These are phyloP conservation scores for Pythium graminicola DNA, from an alignment of 352 stramenopile genomes.

Conservation along the genomic window DNA sequence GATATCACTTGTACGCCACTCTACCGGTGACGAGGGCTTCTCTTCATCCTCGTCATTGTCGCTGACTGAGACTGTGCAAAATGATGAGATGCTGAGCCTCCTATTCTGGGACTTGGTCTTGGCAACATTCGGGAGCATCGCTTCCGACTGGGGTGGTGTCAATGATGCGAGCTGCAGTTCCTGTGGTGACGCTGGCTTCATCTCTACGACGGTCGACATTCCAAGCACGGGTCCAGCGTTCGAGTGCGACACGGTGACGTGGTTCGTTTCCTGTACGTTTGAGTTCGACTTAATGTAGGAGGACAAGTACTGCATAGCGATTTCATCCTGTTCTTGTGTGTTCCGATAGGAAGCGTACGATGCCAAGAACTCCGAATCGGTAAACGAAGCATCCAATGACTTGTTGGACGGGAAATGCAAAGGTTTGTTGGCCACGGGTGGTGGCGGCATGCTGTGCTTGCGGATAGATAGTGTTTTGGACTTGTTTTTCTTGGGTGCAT, in stretches of 20 bases:
- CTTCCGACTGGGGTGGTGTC: constrained; percentile 3
- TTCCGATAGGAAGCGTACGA: constrained; percentile 15
- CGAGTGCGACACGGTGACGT: constrained; percentile 20
- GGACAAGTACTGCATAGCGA: constrained; percentile 24
- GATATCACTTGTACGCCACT: not conserved
- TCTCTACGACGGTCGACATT: constrained; percentile 17
- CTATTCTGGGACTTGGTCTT: constrained; percentile 20
- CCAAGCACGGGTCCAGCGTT: constrained; percentile 5
- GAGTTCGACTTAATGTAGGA: constrained; percentile 22
- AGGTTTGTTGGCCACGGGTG: constrained; percentile 5
- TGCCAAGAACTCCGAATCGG: constrained; percentile 13
- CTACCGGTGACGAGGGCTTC: not conserved
- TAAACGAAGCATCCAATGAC: constrained; percentile 15
- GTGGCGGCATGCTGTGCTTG: constrained; percentile 13
- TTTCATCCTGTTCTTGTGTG: constrained; percentile 19
- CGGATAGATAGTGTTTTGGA: constrained; percentile 19
- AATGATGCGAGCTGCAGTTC: constrained; percentile 12
- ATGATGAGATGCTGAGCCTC: constrained; percentile 23
- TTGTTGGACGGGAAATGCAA: constrained; percentile 10
- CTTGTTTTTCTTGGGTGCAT: constrained; percentile 4
- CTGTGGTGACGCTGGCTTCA: constrained; percentile 20
- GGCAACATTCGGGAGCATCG: not conserved
- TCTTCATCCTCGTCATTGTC: constrained; percentile 24
- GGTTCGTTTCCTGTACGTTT: constrained; percentile 15
- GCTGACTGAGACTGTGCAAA: constrained; percentile 29